Evolutionary conservation across 2,329 filamentous ascomycete genomes (phyloP).

Genomic region (Calonectria leucothoes): DNA sequence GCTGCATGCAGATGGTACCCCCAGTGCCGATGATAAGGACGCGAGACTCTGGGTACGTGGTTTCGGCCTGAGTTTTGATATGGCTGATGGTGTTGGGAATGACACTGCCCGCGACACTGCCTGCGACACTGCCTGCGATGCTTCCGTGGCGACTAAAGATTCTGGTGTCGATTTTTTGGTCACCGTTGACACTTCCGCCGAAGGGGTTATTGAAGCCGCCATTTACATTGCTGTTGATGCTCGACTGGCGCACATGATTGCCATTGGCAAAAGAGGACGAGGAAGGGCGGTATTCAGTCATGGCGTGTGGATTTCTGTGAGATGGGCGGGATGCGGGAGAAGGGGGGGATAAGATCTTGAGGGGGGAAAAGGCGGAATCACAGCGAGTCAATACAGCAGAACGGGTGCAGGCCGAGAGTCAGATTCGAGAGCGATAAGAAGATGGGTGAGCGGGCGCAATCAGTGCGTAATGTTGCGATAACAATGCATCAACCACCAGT

Average conservation of each 20-base stretch:
- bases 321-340: not conserved
- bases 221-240: constrained; percentile 1
- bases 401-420: not conserved
- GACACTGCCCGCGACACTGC: not conserved
- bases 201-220: not conserved
- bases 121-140: not conserved
- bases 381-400: not conserved
- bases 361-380: constrained; percentile 1
- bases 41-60: constrained; percentile 75
- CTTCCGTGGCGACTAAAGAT: constrained; percentile 13
- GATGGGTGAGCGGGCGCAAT: constrained; percentile 17
- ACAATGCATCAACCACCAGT: not conserved
- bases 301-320: not conserved
- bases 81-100: constrained; percentile 22
- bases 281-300: constrained; percentile 19
- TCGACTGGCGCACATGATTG: constrained; percentile 11
- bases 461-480: constrained; percentile 22
- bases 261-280: constrained; percentile 9
- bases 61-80: constrained; percentile 28
- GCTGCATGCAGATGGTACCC: constrained; percentile 91
- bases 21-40: constrained; percentile 93
- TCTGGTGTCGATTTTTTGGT: not conserved
- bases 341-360: constrained; percentile 15
- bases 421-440: not conserved
- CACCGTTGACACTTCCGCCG: not conserved